Percentiles rank a stretch among this genome's conserved stretches.
Conservation (phyloP, 257 asterid species). For the Salvia rosmarinus region DNA sequence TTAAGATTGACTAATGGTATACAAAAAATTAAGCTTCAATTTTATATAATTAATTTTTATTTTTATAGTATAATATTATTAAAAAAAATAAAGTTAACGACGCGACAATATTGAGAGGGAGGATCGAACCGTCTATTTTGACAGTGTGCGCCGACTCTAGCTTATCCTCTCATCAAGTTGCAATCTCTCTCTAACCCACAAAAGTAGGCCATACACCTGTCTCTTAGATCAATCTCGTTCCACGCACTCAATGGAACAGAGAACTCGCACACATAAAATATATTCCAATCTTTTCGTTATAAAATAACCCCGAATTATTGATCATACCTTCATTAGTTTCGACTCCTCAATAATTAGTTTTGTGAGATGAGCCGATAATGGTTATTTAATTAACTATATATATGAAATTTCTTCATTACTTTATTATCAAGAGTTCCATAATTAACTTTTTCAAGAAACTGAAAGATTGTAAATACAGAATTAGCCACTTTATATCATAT, state of each 20-base stretch:
- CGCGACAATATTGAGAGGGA: too few relatives aligned
- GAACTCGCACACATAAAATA: background rate
- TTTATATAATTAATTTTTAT: too few relatives aligned
- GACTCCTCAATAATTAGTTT: conserved; percentile 38
- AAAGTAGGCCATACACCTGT: conserved; percentile 42
- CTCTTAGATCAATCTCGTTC: background rate
- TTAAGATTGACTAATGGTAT: too few relatives aligned
- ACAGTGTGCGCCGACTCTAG: conserved; percentile 21
- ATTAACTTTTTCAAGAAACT: background rate
- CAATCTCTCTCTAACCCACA: conserved; percentile 18
- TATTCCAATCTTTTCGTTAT: background rate
- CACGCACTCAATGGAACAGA: conserved; percentile 36
- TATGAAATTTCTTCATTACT: background rate
- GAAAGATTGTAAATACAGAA: too few relatives aligned
- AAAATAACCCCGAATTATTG: background rate
- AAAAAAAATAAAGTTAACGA: too few relatives aligned
- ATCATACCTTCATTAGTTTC: background rate
- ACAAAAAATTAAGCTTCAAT: too few relatives aligned
- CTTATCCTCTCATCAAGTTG: conserved; percentile 37
- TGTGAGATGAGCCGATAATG: background rate
- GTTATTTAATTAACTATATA: background rate
- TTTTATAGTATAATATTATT: too few relatives aligned
- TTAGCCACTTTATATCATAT: background rate
- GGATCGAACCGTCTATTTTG: conserved; percentile 8
- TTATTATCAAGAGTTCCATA: background rate